Base-by-base conservation (phyloP, 345 rosid genomes). In the Kernera saxatilis region DNA sequence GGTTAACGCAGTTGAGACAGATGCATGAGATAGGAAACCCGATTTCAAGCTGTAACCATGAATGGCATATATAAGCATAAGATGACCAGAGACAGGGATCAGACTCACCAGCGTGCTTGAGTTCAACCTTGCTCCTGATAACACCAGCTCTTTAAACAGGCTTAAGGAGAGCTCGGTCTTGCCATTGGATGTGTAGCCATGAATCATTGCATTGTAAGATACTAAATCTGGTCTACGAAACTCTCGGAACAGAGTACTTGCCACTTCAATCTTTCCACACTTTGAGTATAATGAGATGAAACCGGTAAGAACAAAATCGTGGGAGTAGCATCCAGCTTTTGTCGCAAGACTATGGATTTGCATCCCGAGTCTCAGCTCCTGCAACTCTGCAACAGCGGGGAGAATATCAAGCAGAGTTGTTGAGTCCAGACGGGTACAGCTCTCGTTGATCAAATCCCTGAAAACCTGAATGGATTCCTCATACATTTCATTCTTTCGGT, bases 151-250 rank as follows among this genome's bases (percentile, higher is more conserved):
- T 76, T 48, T 82, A 76, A 88, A 90, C 65, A 88, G 41, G 39
- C 77, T 69, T 64, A 86, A 60, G 0, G 97, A 82, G 43, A 76
- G 81, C 66, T 79, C 75, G 0, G 78, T 84, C 48, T 85, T 70
- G 5, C 80, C 87, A 71, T 84, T 90, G 53, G 73, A 76, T 36
- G 87, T 79, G 72, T 78, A 85, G 21, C 97, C 94, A 56, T 87
- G 82, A 55, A 90, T 84, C 94, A 90, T 86, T 15, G 97, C 94
- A 45, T 90, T 90, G 75, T 75, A 85, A 77, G 90, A 85, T 56
- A 88, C 82, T 66, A 88, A 70, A 82, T 90, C 97, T 1, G 79
- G 88, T 74, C 46, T 19, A 70, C 56, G 67, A 70, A 88, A 82
- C 76, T 78, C 81, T 37, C 70, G 53, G 72, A 88, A 90, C 82